Conservation (phyloP, 148 eudicot genomes). For the Chenopodium album region DNA sequence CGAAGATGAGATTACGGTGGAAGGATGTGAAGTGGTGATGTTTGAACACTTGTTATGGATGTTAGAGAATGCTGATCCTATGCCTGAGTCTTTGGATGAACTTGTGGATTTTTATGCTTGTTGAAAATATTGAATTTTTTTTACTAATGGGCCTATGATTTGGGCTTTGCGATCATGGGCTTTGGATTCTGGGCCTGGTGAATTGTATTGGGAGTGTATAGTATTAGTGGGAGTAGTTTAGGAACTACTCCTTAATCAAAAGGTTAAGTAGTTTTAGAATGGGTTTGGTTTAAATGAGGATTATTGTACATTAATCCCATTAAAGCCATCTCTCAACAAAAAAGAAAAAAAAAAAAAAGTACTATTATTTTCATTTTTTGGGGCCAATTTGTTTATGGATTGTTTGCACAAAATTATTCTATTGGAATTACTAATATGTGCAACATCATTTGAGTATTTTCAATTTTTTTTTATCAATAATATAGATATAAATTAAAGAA, state of each 20-base stretch:
- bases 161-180: slow-evolving; percentile 8
- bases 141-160: background rate
- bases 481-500: too few species aligned
- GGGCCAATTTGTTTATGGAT: background rate
- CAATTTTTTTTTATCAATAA: too few species aligned
- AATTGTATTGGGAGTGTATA: background rate
- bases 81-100: slow-evolving; percentile 49
- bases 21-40: slow-evolving; percentile 60
- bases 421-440: background rate
- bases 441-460: too few species aligned
- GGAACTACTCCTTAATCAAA: background rate
- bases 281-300: background rate
- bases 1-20: slow-evolving; percentile 31
- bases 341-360: background rate
- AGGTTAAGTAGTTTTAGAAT: background rate
- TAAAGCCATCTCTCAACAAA: background rate
- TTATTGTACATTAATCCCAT: background rate
- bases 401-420: background rate
- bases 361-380: background rate
- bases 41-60: slow-evolving; percentile 73
- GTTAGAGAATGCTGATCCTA: slow-evolving; percentile 43
- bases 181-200: background rate
- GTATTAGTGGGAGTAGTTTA: slow-evolving; percentile 8
- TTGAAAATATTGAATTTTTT: background rate
- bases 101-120: slow-evolving; percentile 48